Base-by-base conservation (phyloP, 495 filamentous ascomycete species). In the Penicillium bialowiezense region DNA sequence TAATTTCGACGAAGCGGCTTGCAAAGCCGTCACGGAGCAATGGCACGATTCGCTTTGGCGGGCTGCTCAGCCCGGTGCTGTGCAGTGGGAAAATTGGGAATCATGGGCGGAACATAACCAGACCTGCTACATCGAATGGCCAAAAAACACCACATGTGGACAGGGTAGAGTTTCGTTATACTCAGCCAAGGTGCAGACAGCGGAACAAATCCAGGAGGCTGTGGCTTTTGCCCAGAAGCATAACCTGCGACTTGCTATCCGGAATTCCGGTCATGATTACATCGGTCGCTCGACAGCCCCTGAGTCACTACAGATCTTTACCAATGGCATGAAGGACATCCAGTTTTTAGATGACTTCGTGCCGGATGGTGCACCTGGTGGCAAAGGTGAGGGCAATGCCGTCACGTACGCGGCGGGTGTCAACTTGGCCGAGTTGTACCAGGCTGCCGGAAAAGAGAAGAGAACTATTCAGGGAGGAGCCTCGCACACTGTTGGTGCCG, bases 181-280 rank as follows among this genome's bases (percentile, higher is more conserved):
- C 45, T 67, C 72, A 0, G 59, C 64, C 9, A 54, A 61, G 29
- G 69, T 59, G 3, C 53, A 64, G 2, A 60, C 59, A 1, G 52
- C 57, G 7, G 42, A 19, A 1, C 53, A 76, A 39, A 57, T 72
- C 52, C 80, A 84, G 41, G 34, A 52, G 20, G 54, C 55, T 2
- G 59, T 71, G 23, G 50, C 31, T 2, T 68, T 68, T 42, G 61
- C 59, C 1, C 50, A 41, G 12, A 31, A 40, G 23, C 36, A 63
- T 13, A 63, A 65, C 21, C 41, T 68, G 9, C 56, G 59, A 6
- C 37, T 65, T 29, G 69, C 80, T 8, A 70, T 87, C 35, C 82
- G 78, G 32, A 85, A 84, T 56, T 82, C 81, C 0, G 83, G 82
- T 3, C 62, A 69, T 60, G 64, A 74, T 34, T 83, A 79, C 59